Evolutionary conservation across 805 yeast genomes (phyloP), one percentile per base, ranked within the genome.

Genomic region (Yarrowia sp.): DNA sequence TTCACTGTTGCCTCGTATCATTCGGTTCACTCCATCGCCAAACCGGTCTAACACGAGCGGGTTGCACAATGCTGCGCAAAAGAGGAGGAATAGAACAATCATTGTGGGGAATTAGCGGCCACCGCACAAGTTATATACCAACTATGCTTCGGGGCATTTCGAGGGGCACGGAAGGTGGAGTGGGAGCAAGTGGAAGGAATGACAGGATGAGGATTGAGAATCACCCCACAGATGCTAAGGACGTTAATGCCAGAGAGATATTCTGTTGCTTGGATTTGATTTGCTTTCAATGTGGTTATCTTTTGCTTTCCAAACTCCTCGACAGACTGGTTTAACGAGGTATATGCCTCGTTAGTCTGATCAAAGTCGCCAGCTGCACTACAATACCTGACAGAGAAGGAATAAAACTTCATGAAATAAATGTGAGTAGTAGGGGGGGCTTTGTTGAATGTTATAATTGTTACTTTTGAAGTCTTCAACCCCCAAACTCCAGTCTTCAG

Each of bases 1-100:
- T 17, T 38, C 61, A 17, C 30, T 17, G 44, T 35, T 52, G 35
- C 61, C 61, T 28, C 43, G 35, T 52, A 52, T 36, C 44, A 52
- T 17, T 3, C 44, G 35, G 24, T 52, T 52, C 17, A 52, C 24
- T 1, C 44, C 35, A 12, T 35, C 44, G 5, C 46, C 44, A 24
- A 52, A 26, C 8, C 44, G 21, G 26, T 36, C 26, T 21, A 35
- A 10, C 11, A 24, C 22, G 28, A 51, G n/a, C 17, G 61, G 61
- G n/a, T 46, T 36, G 35, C 41, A 17, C 7, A 38, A 36, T 14
- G 35, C 61, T 8, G 36, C 14, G 10, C 24, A 36, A 3, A 38
- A 22, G 21, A 52, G 22, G 36, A 52, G 44, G n/a, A 52, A 38
- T 5, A 52, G 22, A n/a, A 38, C 14, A 17, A 52, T n/a, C 61